Evolutionary conservation across 2,329 filamentous ascomycete species (phyloP), one percentile per base, ranked within the genome.

Genomic region (Ophiostoma sp.): DNA sequence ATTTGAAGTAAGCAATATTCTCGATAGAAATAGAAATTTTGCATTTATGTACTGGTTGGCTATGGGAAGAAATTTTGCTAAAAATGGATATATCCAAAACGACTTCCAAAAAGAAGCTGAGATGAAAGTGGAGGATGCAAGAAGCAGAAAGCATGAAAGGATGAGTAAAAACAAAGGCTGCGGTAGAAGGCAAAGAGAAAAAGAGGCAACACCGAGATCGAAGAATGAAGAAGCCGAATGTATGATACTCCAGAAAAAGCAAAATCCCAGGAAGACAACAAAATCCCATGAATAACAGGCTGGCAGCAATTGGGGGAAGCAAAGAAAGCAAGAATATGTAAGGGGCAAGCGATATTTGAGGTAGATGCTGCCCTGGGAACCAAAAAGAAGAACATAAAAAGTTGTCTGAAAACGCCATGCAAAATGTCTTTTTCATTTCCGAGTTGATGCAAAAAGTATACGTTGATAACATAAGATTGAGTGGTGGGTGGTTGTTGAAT

Each of bases 401-500:
- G 42, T 70, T 61, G 69, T 70, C 50, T 59, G 33, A 45, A 45
- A 39, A 57, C 48, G 64, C 64, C 42, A 50, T 57, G 68, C 33
- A 28, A 57, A 70, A 70, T 57, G 33, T 70, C n/a, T 57, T 57
- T 70, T 39, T 52, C 19, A 42, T 70, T 57, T 70, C 68, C 33
- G 33, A 70, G 68, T n/a, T 70, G 48, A 57, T 59, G 68, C 68
- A 59, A 70, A 45, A 25, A 28, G 36, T 15, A 45, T 57, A 59
- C 17, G 64, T 63, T 33, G 22, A 69, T 74, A 64, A 57, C n/a
- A 70, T 74, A 74, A 31, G 61, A 74, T 64, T 74, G 73, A 74
- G 73, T 74, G 73, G 73, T 68, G 73, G 71, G 64, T 31, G 64
- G 66, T 39, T 74, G 70, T 66, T 69, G 28, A 71, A 73, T 70